Conservation (phyloP, 2,329 filamentous ascomycete species). For the Xylaria hypoxylon region DNA sequence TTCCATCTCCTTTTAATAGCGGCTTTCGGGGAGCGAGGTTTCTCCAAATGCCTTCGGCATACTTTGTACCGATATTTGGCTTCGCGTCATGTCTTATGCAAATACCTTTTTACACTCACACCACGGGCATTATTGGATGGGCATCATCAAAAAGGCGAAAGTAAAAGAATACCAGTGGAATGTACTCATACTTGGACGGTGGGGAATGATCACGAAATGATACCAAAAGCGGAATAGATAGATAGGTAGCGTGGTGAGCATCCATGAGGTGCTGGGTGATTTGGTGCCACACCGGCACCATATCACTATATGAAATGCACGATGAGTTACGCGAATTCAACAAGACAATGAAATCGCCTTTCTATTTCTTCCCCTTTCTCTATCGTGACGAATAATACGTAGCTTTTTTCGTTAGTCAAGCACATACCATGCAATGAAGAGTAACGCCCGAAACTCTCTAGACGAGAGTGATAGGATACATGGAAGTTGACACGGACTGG, state of each 20-base stretch:
- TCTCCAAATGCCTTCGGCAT: background rate
- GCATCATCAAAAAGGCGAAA: background rate
- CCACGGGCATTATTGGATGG: background rate
- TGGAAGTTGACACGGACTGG: background rate
- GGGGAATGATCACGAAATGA: conserved; percentile 10
- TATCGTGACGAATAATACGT: conserved; percentile 6
- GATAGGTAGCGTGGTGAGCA: background rate
- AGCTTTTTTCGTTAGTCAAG: background rate
- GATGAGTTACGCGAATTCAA: conserved; percentile 22
- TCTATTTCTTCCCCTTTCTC: background rate
- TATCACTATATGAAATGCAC: conserved; percentile 10
- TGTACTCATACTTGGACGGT: background rate
- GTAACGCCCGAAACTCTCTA: background rate
- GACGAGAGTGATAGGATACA: conserved; percentile 1
- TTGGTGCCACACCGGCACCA: background rate
- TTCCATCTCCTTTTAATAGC: background rate
- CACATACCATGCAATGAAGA: background rate
- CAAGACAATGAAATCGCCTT: conserved; percentile 8
- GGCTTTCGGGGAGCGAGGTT: background rate
- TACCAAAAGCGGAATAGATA: background rate
- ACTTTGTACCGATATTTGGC: background rate
- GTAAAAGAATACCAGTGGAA: background rate
- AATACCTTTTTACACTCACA: conserved; percentile 1
- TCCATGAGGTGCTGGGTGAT: background rate
- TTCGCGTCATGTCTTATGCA: background rate